Evolutionary conservation across 192 early-diverging fungal genomes (phyloP), one percentile per base, ranked within the genome.

Genomic region (Coemansia brasiliensis): DNA sequence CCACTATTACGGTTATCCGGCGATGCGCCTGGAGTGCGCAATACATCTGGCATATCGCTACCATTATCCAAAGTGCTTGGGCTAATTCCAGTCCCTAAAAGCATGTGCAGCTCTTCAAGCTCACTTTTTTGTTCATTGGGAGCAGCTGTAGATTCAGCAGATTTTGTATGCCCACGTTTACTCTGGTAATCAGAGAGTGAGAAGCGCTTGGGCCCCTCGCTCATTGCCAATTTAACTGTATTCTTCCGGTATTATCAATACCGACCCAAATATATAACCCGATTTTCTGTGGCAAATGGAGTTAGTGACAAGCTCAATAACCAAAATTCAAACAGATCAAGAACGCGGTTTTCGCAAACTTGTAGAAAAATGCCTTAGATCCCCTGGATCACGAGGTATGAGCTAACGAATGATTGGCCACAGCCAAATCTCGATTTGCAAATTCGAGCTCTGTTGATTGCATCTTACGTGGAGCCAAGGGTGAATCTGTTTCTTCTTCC

Each of bases 21-120:
- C 22, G 74, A 77, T 6, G 68, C 68, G 15, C 75, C 75, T n/a
- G 75, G 69, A 4, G 64, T 65, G 38, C 69, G 75, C 46, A 63
- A 57, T n/a, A 71, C 57, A 15, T 39, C 68, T 20, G 42, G 56
- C 5, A 39, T 12, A 6, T 22, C 46, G 17, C 42, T 37, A 24
- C 49, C 56, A 21, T 26, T 32, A 7, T 10, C 42, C 16, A 26
- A 24, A 24, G 10, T 41, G 29, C 29, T 44, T 21, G 29, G 40
- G 51, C 25, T 39, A 18, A 35, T 13, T 8, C 69, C 67, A 7
- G 76, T 73, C 49, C 70, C 66, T 50, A 78, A 40, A 8, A 82
- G 70, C 71, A 80, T 63, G 48, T 72, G 67, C 49, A 78, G 71
- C 67, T 82, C 75, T 51, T 78, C 75, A 15, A 78, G 75, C 75